Evolutionary conservation across 257 asterid species (phyloP).

Genomic region (Hygrophila difformis): DNA sequence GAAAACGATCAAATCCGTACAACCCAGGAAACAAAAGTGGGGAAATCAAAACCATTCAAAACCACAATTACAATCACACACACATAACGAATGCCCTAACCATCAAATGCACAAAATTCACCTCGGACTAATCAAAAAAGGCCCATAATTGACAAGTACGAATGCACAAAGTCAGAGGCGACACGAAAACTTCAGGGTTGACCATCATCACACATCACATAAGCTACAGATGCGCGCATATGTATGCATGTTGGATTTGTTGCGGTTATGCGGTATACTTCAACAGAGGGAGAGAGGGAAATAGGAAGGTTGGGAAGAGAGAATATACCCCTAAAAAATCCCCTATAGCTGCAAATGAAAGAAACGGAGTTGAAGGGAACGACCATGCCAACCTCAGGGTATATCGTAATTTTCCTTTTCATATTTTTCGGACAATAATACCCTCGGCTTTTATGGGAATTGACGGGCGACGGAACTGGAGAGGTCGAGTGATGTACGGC

Average conservation of each 20-base stretch:
- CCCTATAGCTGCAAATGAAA: constrained; percentile 28
- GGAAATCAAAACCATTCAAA: not conserved
- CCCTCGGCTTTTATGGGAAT: constrained; percentile 31
- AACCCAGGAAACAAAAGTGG: not conserved
- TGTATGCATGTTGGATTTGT: constrained; percentile 13
- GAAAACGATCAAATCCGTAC: constrained; percentile 18
- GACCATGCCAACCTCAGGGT: constrained; percentile 22
- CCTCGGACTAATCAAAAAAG: constrained; percentile 34
- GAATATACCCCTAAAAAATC: constrained; percentile 52
- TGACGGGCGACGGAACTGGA: constrained; percentile 24
- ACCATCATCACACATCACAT: constrained; percentile 13
- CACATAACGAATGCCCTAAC: not conserved
- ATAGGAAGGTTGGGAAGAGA: constrained; percentile 6
- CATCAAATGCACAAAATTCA: constrained; percentile 20
- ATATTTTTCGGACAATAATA: constrained; percentile 20
- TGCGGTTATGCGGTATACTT: constrained; percentile 13
- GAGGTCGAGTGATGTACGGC: constrained; percentile 19
- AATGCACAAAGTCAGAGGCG: constrained; percentile 15
- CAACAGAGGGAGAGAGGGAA: constrained; percentile 14
- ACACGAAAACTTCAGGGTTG: not conserved
- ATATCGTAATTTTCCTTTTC: constrained; percentile 14
- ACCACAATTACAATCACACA: too few species aligned
- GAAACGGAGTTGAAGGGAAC: constrained; percentile 1
- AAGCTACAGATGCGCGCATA: not conserved
- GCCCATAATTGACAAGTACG: constrained; percentile 17